These are phyloP conservation scores for Trichaptum fuscoviolaceum DNA, from an alignment of 768 basidiomycete species.

Conservation along the genomic window DNA sequence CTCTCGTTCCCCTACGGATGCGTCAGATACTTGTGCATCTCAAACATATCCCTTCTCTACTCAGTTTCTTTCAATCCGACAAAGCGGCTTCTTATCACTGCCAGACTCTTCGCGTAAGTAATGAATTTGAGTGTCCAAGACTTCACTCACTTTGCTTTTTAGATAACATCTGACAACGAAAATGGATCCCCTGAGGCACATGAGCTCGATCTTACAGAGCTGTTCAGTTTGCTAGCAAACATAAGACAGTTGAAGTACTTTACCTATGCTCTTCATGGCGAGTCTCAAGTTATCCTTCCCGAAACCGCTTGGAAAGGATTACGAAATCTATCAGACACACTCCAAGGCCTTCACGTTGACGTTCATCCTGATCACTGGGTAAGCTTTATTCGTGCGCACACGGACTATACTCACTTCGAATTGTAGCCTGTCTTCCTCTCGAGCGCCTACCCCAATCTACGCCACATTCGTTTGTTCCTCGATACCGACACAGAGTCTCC, in stretches of 20 bases:
- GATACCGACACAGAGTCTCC: background rate
- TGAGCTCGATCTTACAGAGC: background rate
- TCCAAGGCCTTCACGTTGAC: background rate
- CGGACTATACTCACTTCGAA: background rate
- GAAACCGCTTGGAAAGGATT: background rate
- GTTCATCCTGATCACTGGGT: background rate
- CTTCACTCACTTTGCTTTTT: background rate
- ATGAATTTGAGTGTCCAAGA: background rate
- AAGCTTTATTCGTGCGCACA: background rate
- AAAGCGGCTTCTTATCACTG: background rate
- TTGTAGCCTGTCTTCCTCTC: background rate
- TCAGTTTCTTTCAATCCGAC: background rate
- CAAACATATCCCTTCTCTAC: background rate
- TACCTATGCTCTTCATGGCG: background rate
- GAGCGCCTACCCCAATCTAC: background rate
- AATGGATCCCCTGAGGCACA: background rate
- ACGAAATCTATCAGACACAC: background rate
- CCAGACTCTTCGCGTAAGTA: background rate
- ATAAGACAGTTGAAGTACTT: background rate
- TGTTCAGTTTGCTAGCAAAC: background rate
- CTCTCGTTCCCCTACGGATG: background rate
- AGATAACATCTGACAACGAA: background rate
- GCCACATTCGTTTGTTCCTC: background rate
- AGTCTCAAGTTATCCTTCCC: background rate
- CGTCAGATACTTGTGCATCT: background rate